phyloP scores from a whole-genome alignment of 371 early-diverging fungal genomes.

The Phascolomyces articulosus region DNA sequence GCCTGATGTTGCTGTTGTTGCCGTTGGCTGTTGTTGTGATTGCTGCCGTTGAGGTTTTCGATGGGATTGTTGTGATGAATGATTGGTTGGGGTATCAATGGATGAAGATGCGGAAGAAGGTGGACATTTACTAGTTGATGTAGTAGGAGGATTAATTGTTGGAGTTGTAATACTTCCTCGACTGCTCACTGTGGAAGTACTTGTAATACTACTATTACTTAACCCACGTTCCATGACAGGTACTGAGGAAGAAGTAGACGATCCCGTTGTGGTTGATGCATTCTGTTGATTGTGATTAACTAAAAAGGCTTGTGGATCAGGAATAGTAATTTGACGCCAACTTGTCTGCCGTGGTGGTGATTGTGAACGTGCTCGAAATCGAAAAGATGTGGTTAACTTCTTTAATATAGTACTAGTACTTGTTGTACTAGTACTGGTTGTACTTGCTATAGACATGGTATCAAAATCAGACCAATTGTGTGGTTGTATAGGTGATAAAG shows the following conservation, averaged over 20 bases:
- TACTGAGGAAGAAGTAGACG: conserved; percentile 1
- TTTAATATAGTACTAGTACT: conserved; percentile 12
- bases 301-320: conserved; percentile 20
- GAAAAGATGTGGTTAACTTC: conserved; percentile 20
- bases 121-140: neutral
- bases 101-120: conserved; percentile 6
- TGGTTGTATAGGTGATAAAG: neutral
- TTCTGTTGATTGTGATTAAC: neutral
- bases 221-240: conserved; percentile 21
- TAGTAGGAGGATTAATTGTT: neutral
- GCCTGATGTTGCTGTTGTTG: neutral
- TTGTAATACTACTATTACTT: conserved; percentile 23
- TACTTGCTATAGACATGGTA: neutral
- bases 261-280: neutral
- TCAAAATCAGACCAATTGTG: neutral
- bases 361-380: conserved; percentile 23
- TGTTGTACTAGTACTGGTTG: neutral
- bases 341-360: conserved; percentile 22
- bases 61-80: conserved; percentile 2
- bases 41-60: neutral
- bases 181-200: conserved; percentile 17
- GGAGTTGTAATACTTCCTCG: conserved; percentile 3
- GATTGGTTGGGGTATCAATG: conserved; percentile 8
- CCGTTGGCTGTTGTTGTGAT: neutral
- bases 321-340: conserved; percentile 27